Conservation (phyloP, 2,329 filamentous ascomycete species). For the Colletotrichum spaethianum region DNA sequence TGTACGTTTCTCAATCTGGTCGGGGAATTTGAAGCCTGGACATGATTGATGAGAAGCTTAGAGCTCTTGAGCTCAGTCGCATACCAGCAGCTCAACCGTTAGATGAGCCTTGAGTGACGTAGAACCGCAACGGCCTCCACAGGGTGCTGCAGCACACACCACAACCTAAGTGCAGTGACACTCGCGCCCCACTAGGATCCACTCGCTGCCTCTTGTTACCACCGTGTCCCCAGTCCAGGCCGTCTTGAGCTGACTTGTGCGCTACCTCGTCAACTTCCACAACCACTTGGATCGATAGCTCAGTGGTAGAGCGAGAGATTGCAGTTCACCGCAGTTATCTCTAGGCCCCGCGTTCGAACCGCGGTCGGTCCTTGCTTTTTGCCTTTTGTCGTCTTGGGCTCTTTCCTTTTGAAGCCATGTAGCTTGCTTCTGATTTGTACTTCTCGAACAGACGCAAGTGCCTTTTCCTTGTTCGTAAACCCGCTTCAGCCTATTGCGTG, state of each 20-base stretch:
- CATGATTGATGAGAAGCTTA: background rate
- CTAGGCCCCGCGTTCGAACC: slow-evolving; percentile 42
- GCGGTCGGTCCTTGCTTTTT: slow-evolving; percentile 40
- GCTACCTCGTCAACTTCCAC: rapidly evolving
- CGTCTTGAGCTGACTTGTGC: background rate
- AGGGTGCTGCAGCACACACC: slow-evolving; percentile 6
- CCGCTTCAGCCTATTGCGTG: background rate
- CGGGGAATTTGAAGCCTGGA: background rate
- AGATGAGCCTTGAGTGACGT: slow-evolving; percentile 37
- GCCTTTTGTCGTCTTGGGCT: background rate
- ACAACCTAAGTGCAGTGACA: slow-evolving; percentile 9
- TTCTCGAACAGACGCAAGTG: background rate
- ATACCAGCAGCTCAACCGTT: slow-evolving; percentile 2
- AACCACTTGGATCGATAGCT: slow-evolving; percentile 39
- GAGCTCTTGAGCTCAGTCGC: slow-evolving; percentile 11
- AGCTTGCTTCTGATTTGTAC: background rate
- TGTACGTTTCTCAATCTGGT: background rate
- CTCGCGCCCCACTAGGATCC: slow-evolving; percentile 24
- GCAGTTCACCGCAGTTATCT: slow-evolving; percentile 32
- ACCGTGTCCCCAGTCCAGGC: slow-evolving; percentile 12
- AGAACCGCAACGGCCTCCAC: slow-evolving; percentile 23
- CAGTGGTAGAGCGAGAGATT: slow-evolving; percentile 43
- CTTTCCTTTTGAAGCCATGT: background rate
- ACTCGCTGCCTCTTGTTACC: background rate
- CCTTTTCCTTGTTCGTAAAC: background rate